A percentile compares a stretch with the other conserved stretches of the same genome.
Evolutionary conservation across 73 alveolate species (phyloP).

Genomic region (Paraurostyla sp.): DNA sequence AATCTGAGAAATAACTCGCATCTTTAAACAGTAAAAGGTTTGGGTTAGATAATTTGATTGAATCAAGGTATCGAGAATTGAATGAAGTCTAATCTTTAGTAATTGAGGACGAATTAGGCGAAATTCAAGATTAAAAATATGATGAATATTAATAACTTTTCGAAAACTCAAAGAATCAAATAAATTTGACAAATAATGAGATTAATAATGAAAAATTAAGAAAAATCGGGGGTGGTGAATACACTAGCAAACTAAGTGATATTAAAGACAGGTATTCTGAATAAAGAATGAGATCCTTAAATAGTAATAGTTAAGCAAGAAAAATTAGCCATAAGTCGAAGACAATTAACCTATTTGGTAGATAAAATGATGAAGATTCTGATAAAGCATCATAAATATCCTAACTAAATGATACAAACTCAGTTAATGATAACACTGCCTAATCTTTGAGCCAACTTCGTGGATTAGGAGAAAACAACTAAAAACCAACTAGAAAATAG

Average conservation of each 20-base stretch:
- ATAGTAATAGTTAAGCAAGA: too few species aligned
- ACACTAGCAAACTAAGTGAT: background rate
- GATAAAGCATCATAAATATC: background rate
- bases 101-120: too few species aligned
- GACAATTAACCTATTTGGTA: background rate
- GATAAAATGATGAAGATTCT: background rate
- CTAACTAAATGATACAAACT: background rate
- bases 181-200: background rate
- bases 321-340: too few species aligned
- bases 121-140: background rate
- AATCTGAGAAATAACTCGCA: too few species aligned
- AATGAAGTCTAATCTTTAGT: background rate
- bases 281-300: background rate
- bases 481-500: background rate
- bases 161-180: constrained; percentile 22
- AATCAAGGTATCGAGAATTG: too few species aligned
- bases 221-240: background rate
- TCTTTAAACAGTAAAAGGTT: too few species aligned
- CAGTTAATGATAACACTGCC: background rate
- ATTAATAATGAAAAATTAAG: background rate
- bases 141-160: constrained; percentile 14
- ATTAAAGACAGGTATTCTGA: background rate
- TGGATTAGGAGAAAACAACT: background rate
- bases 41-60: too few species aligned
- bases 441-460: too few species aligned